Conservation (phyloP, 305 asterid species). For the Solanum hybrid region DNA sequence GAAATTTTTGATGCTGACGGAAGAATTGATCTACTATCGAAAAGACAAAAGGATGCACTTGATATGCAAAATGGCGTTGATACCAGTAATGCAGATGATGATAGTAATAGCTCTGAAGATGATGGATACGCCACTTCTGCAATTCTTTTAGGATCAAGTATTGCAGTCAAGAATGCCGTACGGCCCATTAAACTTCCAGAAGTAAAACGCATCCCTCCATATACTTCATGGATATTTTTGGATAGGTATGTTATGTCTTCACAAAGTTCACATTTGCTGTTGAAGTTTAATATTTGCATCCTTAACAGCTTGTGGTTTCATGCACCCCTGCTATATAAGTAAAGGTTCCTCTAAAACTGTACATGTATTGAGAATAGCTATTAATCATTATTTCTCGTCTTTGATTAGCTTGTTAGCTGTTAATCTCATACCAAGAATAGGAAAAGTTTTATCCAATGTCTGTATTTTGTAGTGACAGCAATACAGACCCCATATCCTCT, state of each 20-base stretch:
- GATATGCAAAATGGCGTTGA: slow-evolving; percentile 80
- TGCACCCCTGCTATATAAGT: neutral
- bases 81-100: slow-evolving; percentile 56
- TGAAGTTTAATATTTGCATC: neutral
- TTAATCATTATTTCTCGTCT: neutral
- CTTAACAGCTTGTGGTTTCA: neutral
- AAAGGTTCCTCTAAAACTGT: neutral
- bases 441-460: neutral
- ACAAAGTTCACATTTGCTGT: neutral
- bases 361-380: neutral
- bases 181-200: slow-evolving; percentile 84
- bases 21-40: slow-evolving; percentile 60
- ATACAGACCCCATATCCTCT: neutral
- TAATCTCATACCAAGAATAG: neutral
- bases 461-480: neutral
- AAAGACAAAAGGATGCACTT: slow-evolving; percentile 87
- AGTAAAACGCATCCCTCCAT: slow-evolving; percentile 70
- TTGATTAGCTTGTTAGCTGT: neutral
- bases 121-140: slow-evolving; percentile 91
- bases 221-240: slow-evolving; percentile 90
- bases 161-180: slow-evolving; percentile 94
- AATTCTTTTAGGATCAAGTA: slow-evolving; percentile 90
- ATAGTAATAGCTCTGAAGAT: slow-evolving; percentile 62
- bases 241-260: slow-evolving; percentile 54
- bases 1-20: slow-evolving; percentile 33